phyloP scores from a whole-genome alignment of 169 alveolate genomes.

The Plasmodium sp. region DNA sequence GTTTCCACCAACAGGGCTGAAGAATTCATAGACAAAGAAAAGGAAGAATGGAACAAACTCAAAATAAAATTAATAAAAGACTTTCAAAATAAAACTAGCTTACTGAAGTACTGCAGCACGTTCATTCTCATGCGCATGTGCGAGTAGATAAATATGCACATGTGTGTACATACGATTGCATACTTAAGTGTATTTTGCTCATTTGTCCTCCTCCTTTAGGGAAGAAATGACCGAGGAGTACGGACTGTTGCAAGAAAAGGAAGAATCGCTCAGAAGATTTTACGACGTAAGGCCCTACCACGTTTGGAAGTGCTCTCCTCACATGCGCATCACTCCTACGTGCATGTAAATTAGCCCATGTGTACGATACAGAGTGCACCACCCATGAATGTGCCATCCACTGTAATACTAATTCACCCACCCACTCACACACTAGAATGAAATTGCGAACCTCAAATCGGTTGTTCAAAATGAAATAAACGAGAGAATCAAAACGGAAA shows the following conservation, averaged over 20 bases:
- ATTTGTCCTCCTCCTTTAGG: neutral
- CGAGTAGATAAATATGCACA: neutral
- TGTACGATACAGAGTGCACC: neutral
- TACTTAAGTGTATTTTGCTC: neutral
- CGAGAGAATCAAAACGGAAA: slow-evolving; percentile 69
- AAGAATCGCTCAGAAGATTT: slow-evolving; percentile 62
- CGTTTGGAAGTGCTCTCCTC: neutral
- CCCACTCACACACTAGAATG: slow-evolving; percentile 13
- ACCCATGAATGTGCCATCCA: neutral
- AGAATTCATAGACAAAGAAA: slow-evolving; percentile 60
- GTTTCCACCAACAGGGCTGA: slow-evolving; percentile 23
- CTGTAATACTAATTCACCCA: neutral
- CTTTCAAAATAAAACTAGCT: slow-evolving; percentile 56
- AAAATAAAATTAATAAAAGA: slow-evolving; percentile 52
- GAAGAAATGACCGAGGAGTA: slow-evolving; percentile 63
- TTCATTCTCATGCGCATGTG: neutral
- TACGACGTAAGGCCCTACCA: slow-evolving; percentile 26
- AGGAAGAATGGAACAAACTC: slow-evolving; percentile 67
- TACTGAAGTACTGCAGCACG: slow-evolving; percentile 15
- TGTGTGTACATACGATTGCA: neutral
- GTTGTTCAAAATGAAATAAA: slow-evolving; percentile 48
- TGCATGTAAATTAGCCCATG: neutral
- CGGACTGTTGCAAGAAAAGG: slow-evolving; percentile 59
- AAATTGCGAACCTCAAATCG: slow-evolving; percentile 34
- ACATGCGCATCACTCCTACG: neutral